Evolutionary conservation across 225 moss, liverwort and hornwort species (phyloP).

Genomic region (Pseudisothecium myosuroides): DNA sequence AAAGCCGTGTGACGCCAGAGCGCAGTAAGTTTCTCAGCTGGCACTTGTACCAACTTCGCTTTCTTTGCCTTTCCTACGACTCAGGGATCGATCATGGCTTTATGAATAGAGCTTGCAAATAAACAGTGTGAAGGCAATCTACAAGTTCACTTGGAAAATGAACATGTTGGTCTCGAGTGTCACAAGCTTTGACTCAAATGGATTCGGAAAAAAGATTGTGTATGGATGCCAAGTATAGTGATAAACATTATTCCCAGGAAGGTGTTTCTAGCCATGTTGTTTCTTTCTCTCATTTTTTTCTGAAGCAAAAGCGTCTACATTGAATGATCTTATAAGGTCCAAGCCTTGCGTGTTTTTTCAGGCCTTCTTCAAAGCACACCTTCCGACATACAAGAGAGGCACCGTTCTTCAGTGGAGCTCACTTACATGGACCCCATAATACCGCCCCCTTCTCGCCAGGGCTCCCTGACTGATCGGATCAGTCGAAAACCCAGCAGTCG

Average conservation of each 20-base stretch:
- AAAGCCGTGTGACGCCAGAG: slow-evolving; percentile 50
- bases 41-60: neutral
- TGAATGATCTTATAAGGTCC: neutral
- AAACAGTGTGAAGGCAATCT: neutral
- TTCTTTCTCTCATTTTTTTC: neutral
- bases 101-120: neutral
- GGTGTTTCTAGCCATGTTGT: neutral
- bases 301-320: neutral
- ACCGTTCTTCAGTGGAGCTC: slow-evolving; percentile 39
- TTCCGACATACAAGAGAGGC: slow-evolving; percentile 40
- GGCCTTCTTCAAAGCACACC: slow-evolving; percentile 45
- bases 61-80: neutral
- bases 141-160: neutral
- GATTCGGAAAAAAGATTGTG: neutral
- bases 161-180: neutral
- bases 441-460: slow-evolving; percentile 18
- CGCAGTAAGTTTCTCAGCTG: slow-evolving; percentile 19
- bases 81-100: neutral
- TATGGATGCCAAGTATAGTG: neutral
- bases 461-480: slow-evolving; percentile 31
- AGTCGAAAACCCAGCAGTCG: slow-evolving; percentile 23
- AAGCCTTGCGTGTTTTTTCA: neutral
- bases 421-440: slow-evolving; percentile 27
- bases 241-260: neutral
- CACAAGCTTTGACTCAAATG: neutral